Base-by-base conservation (phyloP, 768 basidiomycete species). In the Mycena floridula region DNA sequence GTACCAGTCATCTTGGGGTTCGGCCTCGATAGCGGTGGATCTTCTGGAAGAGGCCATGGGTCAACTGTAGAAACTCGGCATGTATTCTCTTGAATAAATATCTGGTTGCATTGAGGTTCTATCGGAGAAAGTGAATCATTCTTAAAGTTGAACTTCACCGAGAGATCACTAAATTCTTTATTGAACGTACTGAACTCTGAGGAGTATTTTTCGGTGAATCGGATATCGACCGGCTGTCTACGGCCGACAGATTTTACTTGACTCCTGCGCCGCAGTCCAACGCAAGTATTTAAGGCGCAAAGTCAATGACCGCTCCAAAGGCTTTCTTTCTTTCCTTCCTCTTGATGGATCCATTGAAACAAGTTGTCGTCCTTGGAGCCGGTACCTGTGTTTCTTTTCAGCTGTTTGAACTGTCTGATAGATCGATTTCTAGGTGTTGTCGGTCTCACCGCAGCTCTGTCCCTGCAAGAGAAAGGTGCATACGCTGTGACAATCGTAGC, bases 401-500 rank as follows among this genome's bases (percentile, higher is more conserved):
- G 18, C 32, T 35, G 7, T 15, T 35, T 13, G 13, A 3, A 13
- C 13, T 35, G 18, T 18, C 7, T n/a, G n/a, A n/a, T n/a, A n/a
- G 18, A 35, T 18, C 32, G 28, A 9, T 15, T 18, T 35, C 15
- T 35, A 35, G 32, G 32, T 18, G 7, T 35, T 3, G 32, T 35
- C 3, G 32, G 32, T 3, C 3, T 35, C 13, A 35, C 32, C 18
- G 18, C 32, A 13, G 32, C 32, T 15, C 32, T 35, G 15, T 15
- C 13, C 4, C 13, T 35, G 18, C 7, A 86, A 57, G 77, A 83
- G 51, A 68, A 66, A 13, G 77, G 76, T 7, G 69, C 65, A 4
- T 83, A 85, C 54, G 62, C 65, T 3, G 87, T 90, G 15, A 79
- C 77, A 2, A 70, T 92, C 42, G 61, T 90, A 9, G 82, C 89